These are phyloP conservation scores for Lepiota venenata DNA, from an alignment of 768 basidiomycete species.

Conservation along the genomic window DNA sequence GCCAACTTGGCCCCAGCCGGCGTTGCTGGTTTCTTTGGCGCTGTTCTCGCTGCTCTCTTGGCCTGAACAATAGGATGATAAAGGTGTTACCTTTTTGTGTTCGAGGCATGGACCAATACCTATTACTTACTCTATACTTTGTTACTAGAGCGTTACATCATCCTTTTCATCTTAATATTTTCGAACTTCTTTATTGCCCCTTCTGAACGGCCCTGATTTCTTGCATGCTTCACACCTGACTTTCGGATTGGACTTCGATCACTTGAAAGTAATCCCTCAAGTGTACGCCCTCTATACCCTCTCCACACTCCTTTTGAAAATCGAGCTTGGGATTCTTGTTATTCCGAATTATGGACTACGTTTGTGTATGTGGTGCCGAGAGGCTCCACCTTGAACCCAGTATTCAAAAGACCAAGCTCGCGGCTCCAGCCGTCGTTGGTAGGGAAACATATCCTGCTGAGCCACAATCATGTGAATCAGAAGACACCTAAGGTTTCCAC, in stretches of 20 bases:
- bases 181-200: not conserved
- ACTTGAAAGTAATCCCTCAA: not conserved
- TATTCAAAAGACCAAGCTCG: too few species aligned
- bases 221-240: constrained; percentile 2
- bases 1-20: constrained; percentile 33
- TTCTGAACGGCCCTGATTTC: not conserved
- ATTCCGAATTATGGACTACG: not conserved
- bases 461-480: too few species aligned
- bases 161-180: not conserved
- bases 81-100: not conserved
- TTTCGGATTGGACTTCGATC: not conserved
- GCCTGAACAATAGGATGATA: constrained; percentile 24
- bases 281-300: constrained; percentile 6
- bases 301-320: not conserved
- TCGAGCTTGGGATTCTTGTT: not conserved
- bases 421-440: too few species aligned
- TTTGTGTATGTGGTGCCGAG: too few species aligned
- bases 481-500: too few species aligned
- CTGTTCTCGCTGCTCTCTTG: constrained; percentile 41
- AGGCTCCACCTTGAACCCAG: too few species aligned
- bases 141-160: not conserved
- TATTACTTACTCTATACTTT: not conserved
- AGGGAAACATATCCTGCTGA: too few species aligned
- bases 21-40: constrained; percentile 37
- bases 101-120: constrained; percentile 1